Evolutionary conservation across 495 filamentous ascomycete genomes (phyloP).

Genomic region (Stereocaulon alpinum): DNA sequence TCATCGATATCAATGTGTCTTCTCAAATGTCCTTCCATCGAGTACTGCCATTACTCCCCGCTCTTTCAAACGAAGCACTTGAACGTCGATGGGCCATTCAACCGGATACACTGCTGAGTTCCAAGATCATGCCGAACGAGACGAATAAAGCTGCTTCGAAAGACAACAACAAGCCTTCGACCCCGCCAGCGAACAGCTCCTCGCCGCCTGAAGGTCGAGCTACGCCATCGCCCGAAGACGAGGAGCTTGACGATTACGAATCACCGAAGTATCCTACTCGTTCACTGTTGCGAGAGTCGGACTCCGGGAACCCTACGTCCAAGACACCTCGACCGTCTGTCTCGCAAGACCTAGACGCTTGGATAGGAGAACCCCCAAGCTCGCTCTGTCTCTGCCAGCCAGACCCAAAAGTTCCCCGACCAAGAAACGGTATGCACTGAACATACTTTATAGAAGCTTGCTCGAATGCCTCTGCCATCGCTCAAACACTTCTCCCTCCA

Average conservation of each 20-base stretch:
- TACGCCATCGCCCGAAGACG: slow-evolving; percentile 8
- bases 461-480: neutral
- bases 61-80: slow-evolving; percentile 36
- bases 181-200: slow-evolving; percentile 1
- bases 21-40: slow-evolving; percentile 47
- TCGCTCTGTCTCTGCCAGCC: slow-evolving; percentile 87
- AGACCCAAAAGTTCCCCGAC: slow-evolving; percentile 85
- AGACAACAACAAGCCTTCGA: slow-evolving; percentile 3
- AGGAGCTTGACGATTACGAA: slow-evolving; percentile 13
- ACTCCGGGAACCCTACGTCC: slow-evolving; percentile 1
- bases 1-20: slow-evolving; percentile 23
- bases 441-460: neutral
- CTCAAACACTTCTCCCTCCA: neutral
- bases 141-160: slow-evolving; percentile 20
- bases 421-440: slow-evolving; percentile 75
- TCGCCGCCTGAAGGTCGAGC: slow-evolving; percentile 6
- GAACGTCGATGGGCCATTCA: slow-evolving; percentile 23
- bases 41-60: slow-evolving; percentile 42
- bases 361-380: slow-evolving; percentile 30
- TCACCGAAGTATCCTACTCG: slow-evolving; percentile 13
- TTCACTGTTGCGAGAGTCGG: slow-evolving; percentile 6
- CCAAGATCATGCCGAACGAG: slow-evolving; percentile 43
- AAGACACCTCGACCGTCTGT: neutral
- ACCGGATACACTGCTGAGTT: slow-evolving; percentile 37
- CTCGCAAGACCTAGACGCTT: slow-evolving; percentile 10